phyloP scores from a whole-genome alignment of 2,329 filamentous ascomycete genomes.

The Intubia oerlemansii region DNA sequence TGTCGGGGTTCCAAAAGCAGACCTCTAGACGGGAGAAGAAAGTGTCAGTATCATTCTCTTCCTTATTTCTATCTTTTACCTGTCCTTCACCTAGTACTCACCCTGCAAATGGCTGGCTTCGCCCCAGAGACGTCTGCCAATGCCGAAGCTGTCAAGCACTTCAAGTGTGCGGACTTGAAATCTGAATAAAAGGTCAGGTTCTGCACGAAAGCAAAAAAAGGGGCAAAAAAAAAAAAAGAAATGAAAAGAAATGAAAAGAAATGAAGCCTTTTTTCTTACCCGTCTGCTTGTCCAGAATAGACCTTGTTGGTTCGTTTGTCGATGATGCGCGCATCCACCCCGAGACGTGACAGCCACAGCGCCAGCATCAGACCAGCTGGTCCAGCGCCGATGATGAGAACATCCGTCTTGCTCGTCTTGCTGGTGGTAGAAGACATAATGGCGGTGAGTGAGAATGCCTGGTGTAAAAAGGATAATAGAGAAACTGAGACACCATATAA shows the following conservation, averaged over 20 bases:
- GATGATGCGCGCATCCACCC: slow-evolving; percentile 20
- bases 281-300: slow-evolving; percentile 22
- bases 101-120: slow-evolving; percentile 48
- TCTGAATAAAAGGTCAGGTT: neutral
- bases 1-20: slow-evolving; percentile 38
- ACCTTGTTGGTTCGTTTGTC: slow-evolving; percentile 20
- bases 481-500: no score
- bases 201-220: no score
- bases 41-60: no score
- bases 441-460: no score
- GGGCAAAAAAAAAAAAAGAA: no score
- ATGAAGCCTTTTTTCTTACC: slow-evolving; percentile 8
- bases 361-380: slow-evolving; percentile 20
- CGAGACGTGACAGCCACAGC: slow-evolving; percentile 19
- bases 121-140: slow-evolving; percentile 40
- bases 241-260: no score
- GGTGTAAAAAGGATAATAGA: neutral
- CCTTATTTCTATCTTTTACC: no score
- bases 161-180: slow-evolving; percentile 44
- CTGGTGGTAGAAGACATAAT: no score
- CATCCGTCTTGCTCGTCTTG: slow-evolving; percentile 7
- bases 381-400: slow-evolving; percentile 10
- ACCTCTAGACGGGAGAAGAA: no score
- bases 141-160: slow-evolving; percentile 53
- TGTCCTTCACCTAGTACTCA: no score